phyloP scores from a whole-genome alignment of 305 asterid species.

The Fraxinus sp. region DNA sequence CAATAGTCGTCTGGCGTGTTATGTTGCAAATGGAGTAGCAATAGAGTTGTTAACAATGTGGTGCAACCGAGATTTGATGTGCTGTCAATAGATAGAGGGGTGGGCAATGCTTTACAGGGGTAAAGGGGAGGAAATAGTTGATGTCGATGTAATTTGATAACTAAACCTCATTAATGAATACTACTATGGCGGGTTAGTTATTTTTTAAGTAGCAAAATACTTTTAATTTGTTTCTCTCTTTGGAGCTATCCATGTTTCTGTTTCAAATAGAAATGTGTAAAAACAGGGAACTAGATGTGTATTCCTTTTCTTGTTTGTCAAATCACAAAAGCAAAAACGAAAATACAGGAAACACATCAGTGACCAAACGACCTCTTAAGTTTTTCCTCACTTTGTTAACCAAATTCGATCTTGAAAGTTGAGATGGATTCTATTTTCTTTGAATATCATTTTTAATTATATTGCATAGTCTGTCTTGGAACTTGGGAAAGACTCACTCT shows the following conservation, averaged over 20 bases:
- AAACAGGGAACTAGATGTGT: neutral
- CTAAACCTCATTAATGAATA: neutral
- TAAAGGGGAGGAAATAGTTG: neutral
- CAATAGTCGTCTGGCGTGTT: neutral
- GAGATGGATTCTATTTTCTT: neutral
- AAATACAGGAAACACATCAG: neutral
- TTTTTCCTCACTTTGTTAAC: neutral
- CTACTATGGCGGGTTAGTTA: neutral
- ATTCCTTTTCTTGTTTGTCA: neutral
- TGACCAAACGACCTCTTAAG: neutral
- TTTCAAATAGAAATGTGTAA: neutral
- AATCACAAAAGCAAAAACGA: neutral
- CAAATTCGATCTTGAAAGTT: neutral
- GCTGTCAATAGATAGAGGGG: neutral
- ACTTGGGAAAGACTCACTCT: neutral
- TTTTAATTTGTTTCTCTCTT: neutral
- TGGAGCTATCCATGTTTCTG: neutral
- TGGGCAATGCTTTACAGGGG: neutral
- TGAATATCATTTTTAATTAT: neutral
- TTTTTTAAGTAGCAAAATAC: neutral
- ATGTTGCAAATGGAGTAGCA: neutral
- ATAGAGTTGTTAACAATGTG: neutral
- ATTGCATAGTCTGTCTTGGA: neutral
- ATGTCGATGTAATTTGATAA: neutral
- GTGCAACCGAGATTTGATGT: neutral